Evolutionary conservation across 176 grass and related monocot genomes (phyloP).

Genomic region (Echinochloa phyllopogon): DNA sequence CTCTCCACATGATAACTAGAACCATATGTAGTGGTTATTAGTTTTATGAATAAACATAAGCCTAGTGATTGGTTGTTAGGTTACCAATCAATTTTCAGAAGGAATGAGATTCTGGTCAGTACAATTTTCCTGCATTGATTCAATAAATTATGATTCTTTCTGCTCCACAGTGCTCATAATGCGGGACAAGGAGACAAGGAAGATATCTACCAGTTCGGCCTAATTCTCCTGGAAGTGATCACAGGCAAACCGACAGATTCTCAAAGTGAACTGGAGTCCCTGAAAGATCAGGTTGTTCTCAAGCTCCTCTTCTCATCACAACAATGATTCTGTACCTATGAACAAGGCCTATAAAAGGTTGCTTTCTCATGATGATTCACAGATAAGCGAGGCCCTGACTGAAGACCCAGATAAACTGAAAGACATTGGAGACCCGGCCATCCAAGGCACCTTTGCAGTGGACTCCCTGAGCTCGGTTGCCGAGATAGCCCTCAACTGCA

Average conservation of each 20-base stretch:
- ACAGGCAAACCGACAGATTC: constrained; percentile 69
- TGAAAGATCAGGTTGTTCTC: constrained; percentile 63
- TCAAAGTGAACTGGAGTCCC: constrained; percentile 56
- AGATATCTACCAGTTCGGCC: constrained; percentile 86
- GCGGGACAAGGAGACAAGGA: constrained; percentile 60
- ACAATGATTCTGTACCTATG: background rate
- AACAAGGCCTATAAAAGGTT: background rate
- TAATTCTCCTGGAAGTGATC: constrained; percentile 90
- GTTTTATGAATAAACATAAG: constrained; percentile 6
- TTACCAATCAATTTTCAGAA: constrained; percentile 19
- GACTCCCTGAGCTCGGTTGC: constrained; percentile 66
- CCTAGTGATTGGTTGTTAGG: constrained; percentile 30
- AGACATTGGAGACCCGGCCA: constrained; percentile 57
- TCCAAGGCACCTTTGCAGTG: constrained; percentile 69
- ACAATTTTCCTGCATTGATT: background rate
- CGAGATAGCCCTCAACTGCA: constrained; percentile 75
- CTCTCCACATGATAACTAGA: constrained; percentile 30
- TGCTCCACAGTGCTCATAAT: constrained; percentile 41
- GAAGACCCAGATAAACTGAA: constrained; percentile 63
- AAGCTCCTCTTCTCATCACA: constrained; percentile 25
- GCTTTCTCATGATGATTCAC: background rate
- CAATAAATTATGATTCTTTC: constrained; percentile 23
- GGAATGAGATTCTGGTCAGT: background rate
- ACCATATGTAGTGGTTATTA: constrained; percentile 11
- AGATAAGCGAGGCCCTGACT: constrained; percentile 59